phyloP scores from a whole-genome alignment of 2,329 filamentous ascomycete genomes.

The Aspergillus sp. region DNA sequence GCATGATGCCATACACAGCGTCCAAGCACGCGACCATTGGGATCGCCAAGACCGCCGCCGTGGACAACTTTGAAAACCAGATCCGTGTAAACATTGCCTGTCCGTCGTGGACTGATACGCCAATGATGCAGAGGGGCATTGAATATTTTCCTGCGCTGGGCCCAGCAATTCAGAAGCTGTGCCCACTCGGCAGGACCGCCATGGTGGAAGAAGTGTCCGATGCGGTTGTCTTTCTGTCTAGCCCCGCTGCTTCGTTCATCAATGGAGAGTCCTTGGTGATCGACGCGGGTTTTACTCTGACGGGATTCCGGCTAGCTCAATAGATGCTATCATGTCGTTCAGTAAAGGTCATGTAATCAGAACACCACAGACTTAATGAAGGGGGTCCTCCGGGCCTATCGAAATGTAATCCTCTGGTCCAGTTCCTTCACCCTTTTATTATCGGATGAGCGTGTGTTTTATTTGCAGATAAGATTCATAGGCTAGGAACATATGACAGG shows the following conservation, averaged over 20 bases:
- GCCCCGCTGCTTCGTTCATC: slow-evolving; percentile 9
- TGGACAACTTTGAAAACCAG: slow-evolving; percentile 51
- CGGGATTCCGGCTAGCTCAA: not conserved
- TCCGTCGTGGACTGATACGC: slow-evolving; percentile 20
- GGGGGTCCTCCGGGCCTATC: no score
- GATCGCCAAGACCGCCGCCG: slow-evolving; percentile 57
- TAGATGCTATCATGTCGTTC: no score
- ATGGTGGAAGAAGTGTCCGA: slow-evolving; percentile 5
- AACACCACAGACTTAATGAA: no score
- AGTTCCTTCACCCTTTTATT: no score
- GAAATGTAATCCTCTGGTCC: no score
- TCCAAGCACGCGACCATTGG: slow-evolving; percentile 60
- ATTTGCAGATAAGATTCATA: no score
- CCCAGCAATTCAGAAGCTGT: not conserved
- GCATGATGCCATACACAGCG: slow-evolving; percentile 54
- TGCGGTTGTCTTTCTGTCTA: slow-evolving; percentile 4
- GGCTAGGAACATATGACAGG: no score
- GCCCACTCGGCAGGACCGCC: slow-evolving; percentile 5
- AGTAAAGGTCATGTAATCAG: no score
- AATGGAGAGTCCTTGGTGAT: slow-evolving; percentile 5
- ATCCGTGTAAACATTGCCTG: slow-evolving; percentile 33
- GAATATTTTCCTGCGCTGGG: not conserved
- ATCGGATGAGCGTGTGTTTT: no score
- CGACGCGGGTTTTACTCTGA: slow-evolving; percentile 5
- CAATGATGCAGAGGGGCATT: slow-evolving; percentile 6